A percentile compares a stretch with the other conserved stretches of the same genome.
These are phyloP conservation scores for Amylocarpus encephaloides DNA, from an alignment of 2,329 filamentous ascomycete species.

Conservation along the genomic window DNA sequence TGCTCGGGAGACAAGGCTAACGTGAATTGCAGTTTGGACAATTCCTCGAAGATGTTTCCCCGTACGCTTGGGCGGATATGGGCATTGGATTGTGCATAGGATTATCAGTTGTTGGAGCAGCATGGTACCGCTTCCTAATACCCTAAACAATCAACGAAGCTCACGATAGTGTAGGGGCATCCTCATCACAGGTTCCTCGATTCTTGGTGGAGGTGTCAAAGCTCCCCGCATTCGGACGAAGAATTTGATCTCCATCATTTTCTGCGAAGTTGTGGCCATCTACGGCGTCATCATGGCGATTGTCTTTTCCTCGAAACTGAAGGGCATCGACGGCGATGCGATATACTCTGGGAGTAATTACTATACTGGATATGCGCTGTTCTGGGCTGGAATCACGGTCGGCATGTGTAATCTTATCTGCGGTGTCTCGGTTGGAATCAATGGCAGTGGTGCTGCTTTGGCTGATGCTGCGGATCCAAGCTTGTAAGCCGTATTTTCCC, in stretches of 20 bases:
- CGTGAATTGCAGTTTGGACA: slow-evolving; percentile 62
- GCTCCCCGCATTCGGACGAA: slow-evolving; percentile 97
- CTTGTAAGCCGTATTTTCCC: slow-evolving; percentile 55
- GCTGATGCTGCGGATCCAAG: slow-evolving; percentile 90
- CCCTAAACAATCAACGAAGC: not conserved
- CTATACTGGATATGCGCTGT: slow-evolving; percentile 91
- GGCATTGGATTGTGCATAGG: slow-evolving; percentile 95
- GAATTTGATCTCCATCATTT: slow-evolving; percentile 99
- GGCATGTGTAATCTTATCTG: slow-evolving; percentile 95
- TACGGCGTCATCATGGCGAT: slow-evolving; percentile 99
- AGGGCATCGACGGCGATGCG: slow-evolving; percentile 54
- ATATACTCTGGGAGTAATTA: slow-evolving; percentile 73
- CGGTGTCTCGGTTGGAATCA: slow-evolving; percentile 94
- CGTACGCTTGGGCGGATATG: slow-evolving; percentile 84
- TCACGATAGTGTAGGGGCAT: slow-evolving; percentile 67
- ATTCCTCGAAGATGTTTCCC: slow-evolving; percentile 90
- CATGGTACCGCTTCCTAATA: slow-evolving; percentile 60
- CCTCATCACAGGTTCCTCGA: slow-evolving; percentile 96
- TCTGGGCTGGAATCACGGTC: slow-evolving; percentile 93
- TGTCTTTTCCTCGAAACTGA: slow-evolving; percentile 88
- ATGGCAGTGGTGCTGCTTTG: slow-evolving; percentile 91
- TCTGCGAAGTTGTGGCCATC: slow-evolving; percentile 99
- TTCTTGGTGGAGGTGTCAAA: slow-evolving; percentile 92
- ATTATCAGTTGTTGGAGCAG: slow-evolving; percentile 90
- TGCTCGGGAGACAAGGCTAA: slow-evolving; percentile 21